Percentiles rank a stretch among this genome's conserved stretches.
phyloP scores from a whole-genome alignment of 805 yeast genomes.

The Starmerella stigmatis region DNA sequence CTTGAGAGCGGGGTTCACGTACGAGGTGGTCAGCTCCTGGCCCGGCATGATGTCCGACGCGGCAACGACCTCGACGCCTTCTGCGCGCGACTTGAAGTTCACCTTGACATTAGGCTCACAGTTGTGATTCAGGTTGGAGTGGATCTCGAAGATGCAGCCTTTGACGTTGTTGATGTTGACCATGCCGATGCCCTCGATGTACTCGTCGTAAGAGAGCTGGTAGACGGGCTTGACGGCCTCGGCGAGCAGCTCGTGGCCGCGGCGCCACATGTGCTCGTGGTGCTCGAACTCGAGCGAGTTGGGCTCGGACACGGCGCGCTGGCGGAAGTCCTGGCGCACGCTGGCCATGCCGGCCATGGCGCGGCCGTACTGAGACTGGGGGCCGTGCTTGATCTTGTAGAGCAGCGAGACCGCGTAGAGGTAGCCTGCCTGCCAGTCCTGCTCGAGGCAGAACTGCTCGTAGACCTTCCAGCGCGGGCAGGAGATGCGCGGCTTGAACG shows the following conservation, averaged over 20 bases:
- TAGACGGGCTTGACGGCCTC: constrained; percentile 35
- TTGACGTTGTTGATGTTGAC: constrained; percentile 65
- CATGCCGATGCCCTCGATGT: constrained; percentile 53
- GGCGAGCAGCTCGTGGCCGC: constrained; percentile 44
- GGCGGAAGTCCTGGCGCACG: constrained; percentile 56
- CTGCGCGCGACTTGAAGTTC: constrained; percentile 35
- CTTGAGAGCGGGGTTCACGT: constrained; percentile 56
- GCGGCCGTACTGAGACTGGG: constrained; percentile 20
- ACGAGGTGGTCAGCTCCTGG: constrained; percentile 59
- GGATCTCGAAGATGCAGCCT: constrained; percentile 48
- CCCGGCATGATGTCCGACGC: constrained; percentile 46
- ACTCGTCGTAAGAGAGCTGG: constrained; percentile 42
- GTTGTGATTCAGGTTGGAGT: constrained; percentile 65
- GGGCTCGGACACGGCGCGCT: constrained; percentile 40
- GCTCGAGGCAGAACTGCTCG: constrained; percentile 51
- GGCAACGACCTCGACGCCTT: constrained; percentile 54
- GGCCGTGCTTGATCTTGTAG: constrained; percentile 24
- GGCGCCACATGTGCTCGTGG: constrained; percentile 40
- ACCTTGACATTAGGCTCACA: constrained; percentile 59
- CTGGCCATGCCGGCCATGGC: constrained; percentile 56
- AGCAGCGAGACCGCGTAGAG: constrained; percentile 52
- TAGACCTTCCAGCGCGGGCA: constrained; percentile 40
- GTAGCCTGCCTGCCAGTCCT: constrained; percentile 59
- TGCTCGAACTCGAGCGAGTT: constrained; percentile 34
- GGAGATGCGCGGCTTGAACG: constrained; percentile 27